Base-by-base conservation (phyloP, 2,329 filamentous ascomycete species). In the Cryoendolithus antarcticus region DNA sequence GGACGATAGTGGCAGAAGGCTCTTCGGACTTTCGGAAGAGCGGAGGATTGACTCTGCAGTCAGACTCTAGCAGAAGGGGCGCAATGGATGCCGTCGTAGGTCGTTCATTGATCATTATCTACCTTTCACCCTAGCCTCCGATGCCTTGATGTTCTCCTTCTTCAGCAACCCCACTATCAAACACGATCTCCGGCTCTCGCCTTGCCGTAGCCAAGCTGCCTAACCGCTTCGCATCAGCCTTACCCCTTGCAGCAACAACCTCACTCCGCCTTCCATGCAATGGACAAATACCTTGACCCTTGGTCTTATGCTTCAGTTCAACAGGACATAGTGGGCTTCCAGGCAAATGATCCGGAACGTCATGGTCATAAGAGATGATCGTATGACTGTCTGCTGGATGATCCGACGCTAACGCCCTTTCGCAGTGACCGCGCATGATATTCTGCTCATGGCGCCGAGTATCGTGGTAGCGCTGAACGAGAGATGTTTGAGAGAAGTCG, bases 291-390 rank as follows among this genome's bases (percentile, higher is more conserved):
- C 54, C 57, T 34, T 45, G 56, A 7, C 59, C 60, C 21, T 55
- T 53, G 39, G 54, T 57, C 33, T 53, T 52, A 46, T 63, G 56
- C 40, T 52, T 57, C 6, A 57, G 50, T 41, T 58, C 56, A 21
- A 59, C 47, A 3, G 64, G 64, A 43, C 64, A 67, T 5, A 66
- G 48, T 4, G 62, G 63, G 38, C 62, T 65, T 34, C 41, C 60
- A 10, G 59, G 59, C 7, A 66, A 44, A 46, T 67, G 64, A 40
- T 67, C 64, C 2, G 64, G 64, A 7, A 64, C 50, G 34, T 62
- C 54, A 6, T 60, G 42, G 15, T 60, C 57, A 43, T 62, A 55
- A 9, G 51, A 48, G 29, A 51, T 40, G 6, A 46, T 36, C 2
- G 46, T 43, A 11, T 53, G 46, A 9, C 52, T 47, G 21, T 43